Conservation (phyloP, 139 green algal genomes). For the Pycnococcus provasolii region DNA sequence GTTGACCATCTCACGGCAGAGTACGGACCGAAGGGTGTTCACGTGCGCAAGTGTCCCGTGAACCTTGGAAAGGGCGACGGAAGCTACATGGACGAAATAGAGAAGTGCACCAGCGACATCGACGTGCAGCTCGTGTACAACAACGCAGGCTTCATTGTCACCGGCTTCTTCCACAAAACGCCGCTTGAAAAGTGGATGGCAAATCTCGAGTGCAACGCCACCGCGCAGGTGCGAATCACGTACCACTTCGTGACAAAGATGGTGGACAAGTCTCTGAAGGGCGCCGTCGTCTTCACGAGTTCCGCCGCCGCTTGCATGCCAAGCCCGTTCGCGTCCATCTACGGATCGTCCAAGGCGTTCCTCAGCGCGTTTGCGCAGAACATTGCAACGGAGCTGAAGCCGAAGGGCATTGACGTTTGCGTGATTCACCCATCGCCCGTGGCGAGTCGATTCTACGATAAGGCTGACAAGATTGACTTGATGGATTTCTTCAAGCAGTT, state of each 20-base stretch:
- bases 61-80: conserved; percentile 54
- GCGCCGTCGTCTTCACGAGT: conserved; percentile 83
- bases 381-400: conserved; percentile 71
- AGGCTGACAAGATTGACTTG: conserved; percentile 61
- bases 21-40: conserved; percentile 53
- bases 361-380: conserved; percentile 73
- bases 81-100: conserved; percentile 59
- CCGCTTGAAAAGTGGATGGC: conserved; percentile 50
- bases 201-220: conserved; percentile 89
- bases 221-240: conserved; percentile 69
- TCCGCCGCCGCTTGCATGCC: conserved; percentile 68
- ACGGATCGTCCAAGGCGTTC: conserved; percentile 48
- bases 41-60: conserved; percentile 47
- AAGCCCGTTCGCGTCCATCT: conserved; percentile 56
- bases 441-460: conserved; percentile 58
- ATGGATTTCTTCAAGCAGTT: conserved; percentile 88
- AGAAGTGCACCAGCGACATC: conserved; percentile 63
- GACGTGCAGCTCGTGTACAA: conserved; percentile 70
- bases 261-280: conserved; percentile 57
- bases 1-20: conserved; percentile 48
- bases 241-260: conserved; percentile 77
- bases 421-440: conserved; percentile 90
- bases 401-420: conserved; percentile 80
- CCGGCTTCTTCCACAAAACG: conserved; percentile 80
- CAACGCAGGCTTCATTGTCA: conserved; percentile 91